Percentiles rank a stretch among this genome's conserved stretches.
These are phyloP conservation scores for Eutypa lata DNA, from an alignment of 2,329 filamentous ascomycete genomes.

Conservation along the genomic window DNA sequence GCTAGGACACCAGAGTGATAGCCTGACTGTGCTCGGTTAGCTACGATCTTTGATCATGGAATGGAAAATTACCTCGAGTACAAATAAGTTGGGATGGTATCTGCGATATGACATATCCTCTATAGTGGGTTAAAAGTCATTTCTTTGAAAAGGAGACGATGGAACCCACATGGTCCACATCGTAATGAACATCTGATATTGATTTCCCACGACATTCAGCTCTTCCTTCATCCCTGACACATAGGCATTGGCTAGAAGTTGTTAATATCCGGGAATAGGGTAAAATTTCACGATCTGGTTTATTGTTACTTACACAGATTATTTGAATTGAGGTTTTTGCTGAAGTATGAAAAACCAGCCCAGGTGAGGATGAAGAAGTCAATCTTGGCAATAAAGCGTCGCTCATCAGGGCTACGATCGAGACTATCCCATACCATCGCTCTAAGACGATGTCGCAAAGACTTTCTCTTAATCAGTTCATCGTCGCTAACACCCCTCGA, in stretches of 20 bases:
- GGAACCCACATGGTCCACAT: conserved; percentile 13
- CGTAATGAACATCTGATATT: conserved; percentile 13
- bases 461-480: too few species aligned
- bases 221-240: conserved; percentile 17
- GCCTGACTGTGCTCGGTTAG: conserved; percentile 2
- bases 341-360: conserved; percentile 25
- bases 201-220: conserved; percentile 13
- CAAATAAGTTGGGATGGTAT: conserved; percentile 13
- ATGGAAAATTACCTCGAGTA: conserved; percentile 7
- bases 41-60: background rate
- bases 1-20: conserved; percentile 13
- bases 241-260: conserved; percentile 7
- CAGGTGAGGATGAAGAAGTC: conserved; percentile 17
- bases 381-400: conserved; percentile 15
- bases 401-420: too few species aligned
- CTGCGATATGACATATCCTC: conserved; percentile 12
- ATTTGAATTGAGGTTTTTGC: conserved; percentile 1
- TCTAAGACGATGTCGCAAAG: too few species aligned
- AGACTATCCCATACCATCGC: too few species aligned
- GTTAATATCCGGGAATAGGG: too few species aligned
- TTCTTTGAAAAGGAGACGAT: too few species aligned
- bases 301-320: conserved; percentile 2
- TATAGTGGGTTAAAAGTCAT: background rate
- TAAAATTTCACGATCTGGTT: too few species aligned
- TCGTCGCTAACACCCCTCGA: too few species aligned